Conservation (phyloP, 1,139 yeast species). For the Torulaspora pretoriensis region DNA sequence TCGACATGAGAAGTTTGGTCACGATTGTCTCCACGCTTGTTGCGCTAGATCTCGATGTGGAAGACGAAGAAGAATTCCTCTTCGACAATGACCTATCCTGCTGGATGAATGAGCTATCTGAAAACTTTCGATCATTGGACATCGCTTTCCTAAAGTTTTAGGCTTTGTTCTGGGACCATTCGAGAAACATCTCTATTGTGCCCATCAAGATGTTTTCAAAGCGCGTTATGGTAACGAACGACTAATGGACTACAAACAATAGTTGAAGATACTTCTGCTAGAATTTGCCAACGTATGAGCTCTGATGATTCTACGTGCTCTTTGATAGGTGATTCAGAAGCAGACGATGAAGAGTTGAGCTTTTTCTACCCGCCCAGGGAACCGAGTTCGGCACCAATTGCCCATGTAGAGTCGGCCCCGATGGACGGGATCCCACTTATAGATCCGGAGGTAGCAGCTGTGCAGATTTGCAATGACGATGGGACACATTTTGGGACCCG, state of each 20-base stretch:
- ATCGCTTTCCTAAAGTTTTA: neutral
- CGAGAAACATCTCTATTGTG: neutral
- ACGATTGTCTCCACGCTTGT: constrained; percentile 79
- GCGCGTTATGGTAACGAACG: constrained; percentile 1
- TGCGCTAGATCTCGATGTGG: constrained; percentile 17
- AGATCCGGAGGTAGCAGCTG: neutral
- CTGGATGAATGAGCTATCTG: constrained; percentile 1
- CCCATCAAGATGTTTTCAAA: neutral
- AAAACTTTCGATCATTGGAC: constrained; percentile 7
- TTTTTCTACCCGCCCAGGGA: neutral
- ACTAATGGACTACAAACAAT: neutral
- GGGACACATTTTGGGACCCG: neutral
- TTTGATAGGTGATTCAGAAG: constrained; percentile 24
- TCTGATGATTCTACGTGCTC: constrained; percentile 13
- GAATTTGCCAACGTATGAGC: constrained; percentile 9
- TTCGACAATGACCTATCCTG: constrained; percentile 7
- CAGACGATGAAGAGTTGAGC: constrained; percentile 16
- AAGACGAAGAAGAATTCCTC: constrained; percentile 14
- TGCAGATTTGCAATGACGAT: neutral
- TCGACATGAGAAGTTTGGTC: constrained; percentile 76
- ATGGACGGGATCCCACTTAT: neutral
- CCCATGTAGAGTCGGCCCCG: neutral
- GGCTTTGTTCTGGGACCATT: neutral
- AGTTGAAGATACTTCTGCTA: neutral
- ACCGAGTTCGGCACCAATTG: neutral